Percentiles rank a stretch among this genome's conserved stretches.
Conservation (phyloP, 2,329 filamentous ascomycete species). For the Neofusicoccum parvum region DNA sequence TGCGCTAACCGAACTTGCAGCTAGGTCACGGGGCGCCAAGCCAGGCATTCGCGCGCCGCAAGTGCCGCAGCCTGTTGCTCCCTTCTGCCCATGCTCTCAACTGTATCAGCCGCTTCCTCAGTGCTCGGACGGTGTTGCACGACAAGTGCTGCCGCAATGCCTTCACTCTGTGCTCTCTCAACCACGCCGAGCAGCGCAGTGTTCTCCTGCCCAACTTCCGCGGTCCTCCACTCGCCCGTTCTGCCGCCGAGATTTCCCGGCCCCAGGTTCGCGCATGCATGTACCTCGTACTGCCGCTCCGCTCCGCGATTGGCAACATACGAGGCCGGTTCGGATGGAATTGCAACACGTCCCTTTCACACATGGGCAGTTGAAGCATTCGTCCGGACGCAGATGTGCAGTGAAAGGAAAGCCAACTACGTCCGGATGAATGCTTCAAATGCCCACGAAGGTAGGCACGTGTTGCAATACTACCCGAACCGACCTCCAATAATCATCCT, state of each 20-base stretch:
- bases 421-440: no score
- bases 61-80: background rate
- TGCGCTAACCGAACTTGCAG: no score
- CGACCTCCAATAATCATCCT: no score
- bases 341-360: no score
- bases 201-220: background rate
- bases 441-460: no score
- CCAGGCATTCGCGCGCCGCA: background rate
- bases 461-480: no score
- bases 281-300: background rate
- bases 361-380: no score
- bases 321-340: no score
- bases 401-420: no score
- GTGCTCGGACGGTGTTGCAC: background rate
- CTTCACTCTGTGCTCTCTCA: background rate
- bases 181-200: background rate
- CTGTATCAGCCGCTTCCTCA: background rate
- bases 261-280: background rate
- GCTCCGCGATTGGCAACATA: no score
- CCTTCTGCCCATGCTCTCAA: no score
- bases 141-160: background rate
- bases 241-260: background rate
- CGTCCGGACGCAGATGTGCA: no score
- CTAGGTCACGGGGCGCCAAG: background rate
- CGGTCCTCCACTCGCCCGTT: background rate